Conservation (phyloP, 1,139 yeast genomes). For the Saccharomyces hybrid region DNA sequence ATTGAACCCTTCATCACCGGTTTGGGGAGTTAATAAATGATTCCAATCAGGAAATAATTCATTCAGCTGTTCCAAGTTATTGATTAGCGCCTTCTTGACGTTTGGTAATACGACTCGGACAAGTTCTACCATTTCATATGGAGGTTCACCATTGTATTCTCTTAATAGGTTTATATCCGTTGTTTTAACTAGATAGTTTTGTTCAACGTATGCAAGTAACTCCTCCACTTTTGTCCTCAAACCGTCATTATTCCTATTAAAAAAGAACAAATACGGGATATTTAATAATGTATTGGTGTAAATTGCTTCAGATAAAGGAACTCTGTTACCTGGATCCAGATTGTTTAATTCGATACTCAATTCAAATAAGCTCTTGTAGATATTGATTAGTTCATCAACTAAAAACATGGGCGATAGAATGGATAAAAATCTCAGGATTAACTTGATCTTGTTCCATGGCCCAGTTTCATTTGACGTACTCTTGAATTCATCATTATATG, state of each 20-base stretch:
- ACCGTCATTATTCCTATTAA: conserved; percentile 34
- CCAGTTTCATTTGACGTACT: conserved; percentile 44
- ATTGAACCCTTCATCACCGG: conserved; percentile 28
- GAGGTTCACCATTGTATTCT: conserved; percentile 34
- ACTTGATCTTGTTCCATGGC: conserved; percentile 65
- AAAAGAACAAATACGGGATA: conserved; percentile 59
- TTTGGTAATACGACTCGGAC: conserved; percentile 50
- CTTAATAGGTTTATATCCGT: conserved; percentile 19
- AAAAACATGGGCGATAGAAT: conserved; percentile 56
- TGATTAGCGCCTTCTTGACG: conserved; percentile 34
- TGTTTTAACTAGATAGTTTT: conserved; percentile 17
- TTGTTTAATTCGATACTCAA: conserved; percentile 52
- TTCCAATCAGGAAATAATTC: conserved; percentile 30
- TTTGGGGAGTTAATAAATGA: conserved; percentile 21
- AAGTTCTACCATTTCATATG: conserved; percentile 49
- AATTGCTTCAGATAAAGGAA: conserved; percentile 61
- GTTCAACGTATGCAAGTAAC: conserved; percentile 40
- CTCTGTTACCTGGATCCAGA: conserved; percentile 34
- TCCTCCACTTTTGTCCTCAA: conserved; percentile 38
- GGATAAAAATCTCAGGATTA: conserved; percentile 62
- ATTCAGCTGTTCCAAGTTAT: conserved; percentile 34
- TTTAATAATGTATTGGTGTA: conserved; percentile 58
- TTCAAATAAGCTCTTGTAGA: conserved; percentile 50
- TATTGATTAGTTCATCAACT: conserved; percentile 41
- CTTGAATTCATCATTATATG: conserved; percentile 22